A percentile compares a stretch with the other conserved stretches of the same genome.
phyloP scores from a whole-genome alignment of 2,329 filamentous ascomycete genomes.

The Clonostachys solani region DNA sequence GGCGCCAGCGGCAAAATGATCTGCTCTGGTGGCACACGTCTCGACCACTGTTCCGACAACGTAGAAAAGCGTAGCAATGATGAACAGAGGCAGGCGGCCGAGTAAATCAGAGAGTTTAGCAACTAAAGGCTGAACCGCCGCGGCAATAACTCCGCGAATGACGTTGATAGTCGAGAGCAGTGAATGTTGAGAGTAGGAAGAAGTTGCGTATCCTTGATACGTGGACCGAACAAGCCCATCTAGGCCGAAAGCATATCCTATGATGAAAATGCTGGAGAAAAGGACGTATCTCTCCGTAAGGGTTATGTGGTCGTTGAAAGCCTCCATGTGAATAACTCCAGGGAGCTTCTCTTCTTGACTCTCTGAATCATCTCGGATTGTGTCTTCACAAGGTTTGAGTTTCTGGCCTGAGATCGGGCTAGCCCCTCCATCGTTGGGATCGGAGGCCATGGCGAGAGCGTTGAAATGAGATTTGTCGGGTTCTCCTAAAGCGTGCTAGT shows the following conservation, averaged over 20 bases:
- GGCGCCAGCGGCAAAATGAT: constrained; percentile 51
- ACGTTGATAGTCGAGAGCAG: constrained; percentile 54
- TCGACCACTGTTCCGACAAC: constrained; percentile 53
- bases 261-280: constrained; percentile 57
- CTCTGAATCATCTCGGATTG: too few relatives aligned
- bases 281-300: constrained; percentile 28
- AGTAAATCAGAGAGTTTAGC: constrained; percentile 61
- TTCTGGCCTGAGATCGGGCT: too few relatives aligned
- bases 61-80: constrained; percentile 56
- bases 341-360: too few relatives aligned
- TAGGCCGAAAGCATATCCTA: constrained; percentile 60
- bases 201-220: constrained; percentile 52
- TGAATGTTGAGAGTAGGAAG: constrained; percentile 44
- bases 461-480: too few relatives aligned
- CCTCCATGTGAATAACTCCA: too few relatives aligned
- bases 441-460: too few relatives aligned
- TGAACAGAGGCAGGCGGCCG: constrained; percentile 53
- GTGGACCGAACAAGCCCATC: constrained; percentile 41
- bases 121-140: constrained; percentile 51
- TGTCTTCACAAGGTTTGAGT: too few relatives aligned
- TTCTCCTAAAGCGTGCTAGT: too few relatives aligned
- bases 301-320: too few relatives aligned
- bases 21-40: constrained; percentile 39
- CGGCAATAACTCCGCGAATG: constrained; percentile 54
- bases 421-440: too few relatives aligned